phyloP scores from a whole-genome alignment of 2,329 filamentous ascomycete genomes.

The Neofusicoccum sp. region DNA sequence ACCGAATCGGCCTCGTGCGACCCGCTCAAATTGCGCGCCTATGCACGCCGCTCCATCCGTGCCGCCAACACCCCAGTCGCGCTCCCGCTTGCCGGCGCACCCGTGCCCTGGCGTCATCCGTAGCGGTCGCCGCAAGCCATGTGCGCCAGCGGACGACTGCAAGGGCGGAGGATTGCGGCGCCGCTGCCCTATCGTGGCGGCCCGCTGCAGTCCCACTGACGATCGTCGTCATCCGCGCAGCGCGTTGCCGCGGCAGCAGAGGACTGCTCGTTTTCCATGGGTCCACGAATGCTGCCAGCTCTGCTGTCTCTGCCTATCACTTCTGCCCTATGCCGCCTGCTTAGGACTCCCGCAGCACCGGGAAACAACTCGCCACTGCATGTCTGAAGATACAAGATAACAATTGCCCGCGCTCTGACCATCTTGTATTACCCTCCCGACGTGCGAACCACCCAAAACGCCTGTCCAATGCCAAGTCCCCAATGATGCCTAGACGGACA shows the following conservation, averaged over 20 bases:
- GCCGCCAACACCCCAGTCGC: not conserved
- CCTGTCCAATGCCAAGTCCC: not conserved
- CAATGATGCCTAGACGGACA: conserved; percentile 70
- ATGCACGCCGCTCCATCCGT: conserved; percentile 7
- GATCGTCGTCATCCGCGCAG: conserved; percentile 1
- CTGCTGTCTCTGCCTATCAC: not conserved
- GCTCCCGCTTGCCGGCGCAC: not conserved
- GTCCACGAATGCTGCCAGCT: conserved; percentile 1
- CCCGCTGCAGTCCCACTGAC: not conserved
- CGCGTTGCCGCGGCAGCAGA: not conserved
- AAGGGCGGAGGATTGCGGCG: not conserved
- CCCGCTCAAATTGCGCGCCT: conserved; percentile 5
- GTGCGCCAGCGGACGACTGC: not conserved
- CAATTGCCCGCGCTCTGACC: not conserved
- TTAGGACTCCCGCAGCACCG: not conserved
- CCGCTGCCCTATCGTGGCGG: not conserved
- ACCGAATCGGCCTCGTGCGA: not conserved
- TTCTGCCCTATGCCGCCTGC: not conserved
- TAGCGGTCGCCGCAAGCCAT: not conserved
- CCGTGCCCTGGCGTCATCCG: not conserved
- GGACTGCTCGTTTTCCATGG: not conserved
- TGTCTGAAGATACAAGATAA: conserved; percentile 1
- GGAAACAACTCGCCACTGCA: not conserved
- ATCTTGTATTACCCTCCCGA: not conserved
- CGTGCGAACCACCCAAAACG: not conserved